phyloP scores from a whole-genome alignment of 1,284 basidiomycete species.

The Pseudomicrostroma phylloplanum region DNA sequence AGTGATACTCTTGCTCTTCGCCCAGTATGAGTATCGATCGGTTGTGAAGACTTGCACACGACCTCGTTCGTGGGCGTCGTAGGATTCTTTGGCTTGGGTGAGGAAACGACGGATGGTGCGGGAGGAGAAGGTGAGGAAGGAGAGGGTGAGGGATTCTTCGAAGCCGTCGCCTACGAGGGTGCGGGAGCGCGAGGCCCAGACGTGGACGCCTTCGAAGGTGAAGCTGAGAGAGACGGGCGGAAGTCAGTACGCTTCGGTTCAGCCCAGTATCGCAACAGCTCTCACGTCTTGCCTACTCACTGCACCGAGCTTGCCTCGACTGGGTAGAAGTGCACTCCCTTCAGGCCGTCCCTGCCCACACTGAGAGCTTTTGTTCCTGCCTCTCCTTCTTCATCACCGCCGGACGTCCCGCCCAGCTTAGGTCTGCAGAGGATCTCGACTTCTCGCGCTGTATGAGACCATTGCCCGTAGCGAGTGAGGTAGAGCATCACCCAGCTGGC shows the following conservation, averaged over 20 bases:
- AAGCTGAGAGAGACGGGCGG: neutral
- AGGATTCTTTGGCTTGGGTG: neutral
- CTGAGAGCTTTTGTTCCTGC: neutral
- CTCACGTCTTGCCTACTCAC: neutral
- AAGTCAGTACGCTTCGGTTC: neutral
- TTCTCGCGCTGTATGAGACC: conserved; percentile 11
- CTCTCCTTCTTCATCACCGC: conserved; percentile 7
- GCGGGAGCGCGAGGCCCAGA: conserved; percentile 13
- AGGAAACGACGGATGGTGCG: conserved; percentile 13
- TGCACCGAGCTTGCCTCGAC: neutral
- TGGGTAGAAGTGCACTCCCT: neutral
- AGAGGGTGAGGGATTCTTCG: conserved; percentile 9
- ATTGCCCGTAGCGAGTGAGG: conserved; percentile 8
- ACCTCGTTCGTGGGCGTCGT: conserved; percentile 6
- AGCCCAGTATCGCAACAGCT: neutral
- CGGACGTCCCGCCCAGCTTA: neutral
- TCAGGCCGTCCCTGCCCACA: neutral
- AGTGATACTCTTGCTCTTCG: neutral
- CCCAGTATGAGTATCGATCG: conserved; percentile 15
- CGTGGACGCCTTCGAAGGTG: conserved; percentile 9
- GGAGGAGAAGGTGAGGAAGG: conserved; percentile 16
- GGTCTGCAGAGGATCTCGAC: conserved; percentile 12
- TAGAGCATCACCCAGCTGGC: conserved; percentile 17
- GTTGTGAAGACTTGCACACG: neutral
- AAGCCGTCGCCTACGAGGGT: conserved; percentile 10